Base-by-base conservation (phyloP, 352 stramenopile species). In the Phytopythium boreale region DNA sequence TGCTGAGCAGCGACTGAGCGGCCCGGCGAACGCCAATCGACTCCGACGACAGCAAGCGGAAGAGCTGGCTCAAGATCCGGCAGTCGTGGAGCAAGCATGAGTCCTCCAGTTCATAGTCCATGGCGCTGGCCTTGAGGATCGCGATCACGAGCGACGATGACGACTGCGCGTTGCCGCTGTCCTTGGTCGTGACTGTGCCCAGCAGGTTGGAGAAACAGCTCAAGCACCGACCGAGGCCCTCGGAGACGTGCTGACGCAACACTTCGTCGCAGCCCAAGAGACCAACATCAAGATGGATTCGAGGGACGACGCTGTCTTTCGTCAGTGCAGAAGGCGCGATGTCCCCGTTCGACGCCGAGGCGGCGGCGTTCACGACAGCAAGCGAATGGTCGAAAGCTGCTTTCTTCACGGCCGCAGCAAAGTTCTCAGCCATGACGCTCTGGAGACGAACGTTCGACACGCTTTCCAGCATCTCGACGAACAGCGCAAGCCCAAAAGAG, bases 41-140 rank as follows among this genome's bases (percentile, higher is more conserved):
- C 9, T 82, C 66, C 15, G 74, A 80, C 27, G 72, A 80, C 10
- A 92, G 62, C n/a, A 90, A 62, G 10, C 68, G 70, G 10, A 94
- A 62, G 27, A 93, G 72, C 22, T 82, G 74, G 0, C 70, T 62
- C 22, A 93, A 64, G 14, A 93, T 62, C 11, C 70, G 75, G 62
- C 83, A 91, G 26, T 90, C 80, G 17, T 89, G 71, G 1, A 94
- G 66, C 11, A 94, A 69, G 55, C 88, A 88, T 10, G 79, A 77
- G 49, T 94, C 86, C 37, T 93, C 83, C 10, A 87, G 59, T n/a
- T 93, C 74, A 49, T 89, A 94, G 50, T 94, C 86, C 19, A 93
- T 74, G 26, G 73, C 79, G 17, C 82, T 82, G 0, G 72, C 66
- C 53, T 86, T 88, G 19, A 92, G 69, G 10, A 89, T 61, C 11